phyloP scores from a whole-genome alignment of 148 eudicot species.

The Nepenthes gracilis region DNA sequence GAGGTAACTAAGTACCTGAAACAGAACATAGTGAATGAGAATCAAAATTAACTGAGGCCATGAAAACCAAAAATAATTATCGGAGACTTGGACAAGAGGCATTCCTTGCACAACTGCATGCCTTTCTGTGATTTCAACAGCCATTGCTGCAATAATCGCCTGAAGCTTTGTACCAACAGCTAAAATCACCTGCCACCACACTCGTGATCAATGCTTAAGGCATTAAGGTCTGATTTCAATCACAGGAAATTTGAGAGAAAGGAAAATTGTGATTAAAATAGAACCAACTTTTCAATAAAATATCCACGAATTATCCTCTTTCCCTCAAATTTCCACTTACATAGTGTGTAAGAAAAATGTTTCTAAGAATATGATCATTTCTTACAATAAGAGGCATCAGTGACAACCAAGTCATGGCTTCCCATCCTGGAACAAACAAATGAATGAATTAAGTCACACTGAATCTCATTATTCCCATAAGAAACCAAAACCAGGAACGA shows the following conservation, averaged over 20 bases:
- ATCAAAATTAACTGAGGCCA: slow-evolving; percentile 59
- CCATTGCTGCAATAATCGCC: slow-evolving; percentile 77
- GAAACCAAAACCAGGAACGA: background rate
- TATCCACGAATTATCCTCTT: background rate
- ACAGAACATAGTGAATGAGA: slow-evolving; percentile 75
- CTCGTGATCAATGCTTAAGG: background rate
- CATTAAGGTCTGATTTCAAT: background rate
- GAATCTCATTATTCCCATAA: background rate
- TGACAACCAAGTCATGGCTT: slow-evolving; percentile 47
- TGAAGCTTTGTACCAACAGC: slow-evolving; percentile 89
- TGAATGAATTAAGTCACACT: background rate
- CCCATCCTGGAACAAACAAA: slow-evolving; percentile 39
- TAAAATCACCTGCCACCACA: slow-evolving; percentile 41
- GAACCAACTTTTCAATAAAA: background rate
- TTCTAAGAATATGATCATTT: background rate
- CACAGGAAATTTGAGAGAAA: background rate
- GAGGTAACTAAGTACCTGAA: slow-evolving; percentile 41
- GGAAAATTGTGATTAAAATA: too few species aligned
- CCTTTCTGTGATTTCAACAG: slow-evolving; percentile 77
- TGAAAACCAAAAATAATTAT: slow-evolving; percentile 74
- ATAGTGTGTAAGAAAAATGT: background rate
- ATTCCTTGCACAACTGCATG: slow-evolving; percentile 94
- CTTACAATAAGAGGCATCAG: slow-evolving; percentile 74
- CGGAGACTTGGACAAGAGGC: slow-evolving; percentile 88
- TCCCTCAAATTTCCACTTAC: background rate